These are phyloP conservation scores for Filosporella fistucella DNA, from an alignment of 495 filamentous ascomycete species.

Conservation along the genomic window DNA sequence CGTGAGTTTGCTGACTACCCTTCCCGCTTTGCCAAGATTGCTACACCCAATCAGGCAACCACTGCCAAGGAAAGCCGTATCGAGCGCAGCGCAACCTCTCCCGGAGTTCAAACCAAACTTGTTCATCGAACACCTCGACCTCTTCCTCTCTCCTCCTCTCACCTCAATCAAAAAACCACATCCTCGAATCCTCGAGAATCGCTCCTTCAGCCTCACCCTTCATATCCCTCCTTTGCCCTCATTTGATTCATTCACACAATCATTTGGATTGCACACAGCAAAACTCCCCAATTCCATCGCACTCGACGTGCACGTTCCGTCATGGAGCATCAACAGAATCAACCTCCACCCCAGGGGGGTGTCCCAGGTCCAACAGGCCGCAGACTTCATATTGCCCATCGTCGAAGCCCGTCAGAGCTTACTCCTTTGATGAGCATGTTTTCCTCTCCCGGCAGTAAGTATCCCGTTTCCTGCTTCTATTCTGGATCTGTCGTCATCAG, in stretches of 20 bases:
- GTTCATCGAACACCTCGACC: slow-evolving; percentile 18
- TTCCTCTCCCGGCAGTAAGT: slow-evolving; percentile 49
- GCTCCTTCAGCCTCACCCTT: slow-evolving; percentile 29
- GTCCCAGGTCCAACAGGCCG: slow-evolving; percentile 81
- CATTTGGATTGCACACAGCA: slow-evolving; percentile 20
- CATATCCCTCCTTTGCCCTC: slow-evolving; percentile 44
- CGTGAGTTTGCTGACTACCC: no score
- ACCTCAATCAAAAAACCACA: slow-evolving; percentile 20
- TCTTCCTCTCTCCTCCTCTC: slow-evolving; percentile 12
- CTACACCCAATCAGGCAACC: background rate
- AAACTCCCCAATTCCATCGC: slow-evolving; percentile 28
- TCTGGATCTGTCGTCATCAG: slow-evolving; percentile 12
- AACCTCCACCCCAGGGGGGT: slow-evolving; percentile 48
- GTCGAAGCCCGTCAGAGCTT: slow-evolving; percentile 94
- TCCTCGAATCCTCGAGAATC: slow-evolving; percentile 32
- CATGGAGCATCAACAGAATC: slow-evolving; percentile 84
- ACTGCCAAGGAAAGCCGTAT: background rate
- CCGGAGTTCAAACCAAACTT: background rate
- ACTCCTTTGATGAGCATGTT: slow-evolving; percentile 98
- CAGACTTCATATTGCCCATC: slow-evolving; percentile 94
- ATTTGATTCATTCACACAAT: slow-evolving; percentile 28
- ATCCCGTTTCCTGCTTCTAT: background rate
- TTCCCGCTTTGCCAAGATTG: no score
- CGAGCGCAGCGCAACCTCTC: background rate
- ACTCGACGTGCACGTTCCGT: slow-evolving; percentile 45